Evolutionary conservation across 352 stramenopile genomes (phyloP).

Genomic region (Phytophthora melonis): DNA sequence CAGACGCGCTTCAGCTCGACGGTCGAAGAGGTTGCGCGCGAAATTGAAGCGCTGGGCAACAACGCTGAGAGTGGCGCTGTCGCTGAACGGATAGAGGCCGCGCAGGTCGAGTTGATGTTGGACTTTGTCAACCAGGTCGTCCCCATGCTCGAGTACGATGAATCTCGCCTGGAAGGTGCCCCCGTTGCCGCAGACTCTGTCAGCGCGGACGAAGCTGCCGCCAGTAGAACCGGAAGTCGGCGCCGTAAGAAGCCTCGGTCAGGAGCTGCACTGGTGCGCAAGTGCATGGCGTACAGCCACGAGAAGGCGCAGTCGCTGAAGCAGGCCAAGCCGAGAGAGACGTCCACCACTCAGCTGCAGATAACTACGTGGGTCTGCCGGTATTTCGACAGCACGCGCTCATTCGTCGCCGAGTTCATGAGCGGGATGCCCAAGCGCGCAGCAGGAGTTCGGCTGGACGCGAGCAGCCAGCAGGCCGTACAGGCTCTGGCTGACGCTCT

Average conservation of each 20-base stretch:
- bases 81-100: slow-evolving; percentile 14
- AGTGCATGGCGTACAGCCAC: slow-evolving; percentile 49
- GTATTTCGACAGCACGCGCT: slow-evolving; percentile 42
- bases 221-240: slow-evolving; percentile 19
- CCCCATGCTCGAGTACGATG: slow-evolving; percentile 48
- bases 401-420: slow-evolving; percentile 37
- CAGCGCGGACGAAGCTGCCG: slow-evolving; percentile 4
- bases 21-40: slow-evolving; percentile 59
- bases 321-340: slow-evolving; percentile 15
- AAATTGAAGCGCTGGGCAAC: slow-evolving; percentile 53
- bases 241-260: slow-evolving; percentile 43
- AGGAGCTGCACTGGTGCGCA: slow-evolving; percentile 49
- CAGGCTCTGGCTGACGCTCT: slow-evolving; percentile 39
- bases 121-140: slow-evolving; percentile 66
- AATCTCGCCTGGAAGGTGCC: slow-evolving; percentile 13
- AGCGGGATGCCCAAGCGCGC: slow-evolving; percentile 28
- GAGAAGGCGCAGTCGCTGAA: slow-evolving; percentile 34
- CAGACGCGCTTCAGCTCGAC: slow-evolving; percentile 53
- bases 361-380: slow-evolving; percentile 24
- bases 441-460: slow-evolving; percentile 24
- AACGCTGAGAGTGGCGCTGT: neutral
- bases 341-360: slow-evolving; percentile 15
- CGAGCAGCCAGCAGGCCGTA: slow-evolving; percentile 34
- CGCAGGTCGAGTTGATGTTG: slow-evolving; percentile 66
- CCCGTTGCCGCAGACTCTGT: slow-evolving; percentile 1